Evolutionary conservation across 805 yeast species (phyloP), one percentile per base, ranked within the genome.

Genomic region (Myxozyma melibiosi): DNA sequence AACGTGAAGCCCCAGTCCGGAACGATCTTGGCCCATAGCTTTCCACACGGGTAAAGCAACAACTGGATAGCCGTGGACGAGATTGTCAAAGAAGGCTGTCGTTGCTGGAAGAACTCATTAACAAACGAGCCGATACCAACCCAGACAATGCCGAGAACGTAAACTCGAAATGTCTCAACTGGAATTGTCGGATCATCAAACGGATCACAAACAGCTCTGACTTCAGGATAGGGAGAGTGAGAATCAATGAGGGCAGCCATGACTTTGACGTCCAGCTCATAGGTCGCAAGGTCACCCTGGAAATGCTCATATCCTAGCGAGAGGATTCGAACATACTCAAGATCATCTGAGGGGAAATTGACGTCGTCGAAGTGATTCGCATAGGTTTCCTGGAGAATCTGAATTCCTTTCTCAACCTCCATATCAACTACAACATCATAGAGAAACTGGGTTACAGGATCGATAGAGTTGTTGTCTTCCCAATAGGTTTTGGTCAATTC

Each of bases 11-110:
- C 49, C 43, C 49, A 28, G 28, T 57, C 47, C 2, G 61, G 61
- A 3, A 54, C 20, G 25, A 42, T 24, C n/a, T 42, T 13, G 22
- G 37, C 38, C 8, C 28, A 27, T 9, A 75, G 57, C 51, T 71
- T 69, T 53, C 90, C 90, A 31, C 80, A 61, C 5, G 88, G 88
- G 68, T 77, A 82, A 2, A 86, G 77, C 47, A 83, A 56, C 1
- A 90, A 89, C 77, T 81, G 85, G 1, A 88, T 81, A 56, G 82
- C 76, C 56, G 85, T 77, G 38, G 86, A 81, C 28, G 81, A 78
- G 44, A 85, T 85, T 54, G 74, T 66, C 56, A 84, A 75, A 0
- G 80, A 67, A 1, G 89, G 89, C 48, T 76, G 69, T 67, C 84
- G 85, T 65, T 83, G 70, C 27, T 81, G 76, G 65, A 85, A 84